Percentiles rank a stretch among this genome's conserved stretches.
These are phyloP conservation scores for Kwoniella europaea DNA, from an alignment of 768 basidiomycete species.

Conservation along the genomic window DNA sequence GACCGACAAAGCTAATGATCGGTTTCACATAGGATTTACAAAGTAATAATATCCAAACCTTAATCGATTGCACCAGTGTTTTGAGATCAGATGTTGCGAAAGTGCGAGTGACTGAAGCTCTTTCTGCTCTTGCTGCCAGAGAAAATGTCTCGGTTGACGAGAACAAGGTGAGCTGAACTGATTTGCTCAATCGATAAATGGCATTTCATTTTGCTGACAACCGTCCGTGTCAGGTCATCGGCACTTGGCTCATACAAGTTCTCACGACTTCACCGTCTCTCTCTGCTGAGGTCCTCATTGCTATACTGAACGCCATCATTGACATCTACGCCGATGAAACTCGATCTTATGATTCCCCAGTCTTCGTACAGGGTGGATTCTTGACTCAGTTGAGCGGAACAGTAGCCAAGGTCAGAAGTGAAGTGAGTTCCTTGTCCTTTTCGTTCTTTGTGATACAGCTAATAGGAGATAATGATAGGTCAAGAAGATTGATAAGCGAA, in stretches of 20 bases:
- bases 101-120: constrained; percentile 81
- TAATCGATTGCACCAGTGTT: constrained; percentile 71
- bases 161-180: constrained; percentile 64
- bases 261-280: constrained; percentile 61
- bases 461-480: constrained; percentile 40
- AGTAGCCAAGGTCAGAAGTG: constrained; percentile 52
- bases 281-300: constrained; percentile 71
- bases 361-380: constrained; percentile 55
- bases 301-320: constrained; percentile 79
- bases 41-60: constrained; percentile 63
- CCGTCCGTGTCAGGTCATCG: constrained; percentile 46
- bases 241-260: constrained; percentile 58
- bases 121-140: constrained; percentile 80
- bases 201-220: neutral
- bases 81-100: constrained; percentile 65
- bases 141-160: constrained; percentile 66
- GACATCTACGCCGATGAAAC: constrained; percentile 92
- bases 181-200: neutral
- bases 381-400: constrained; percentile 45
- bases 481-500: constrained; percentile 59
- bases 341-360: constrained; percentile 68
- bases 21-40: constrained; percentile 60
- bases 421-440: constrained; percentile 48
- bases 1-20: constrained; percentile 5
- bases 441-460: neutral